These are phyloP conservation scores for Hawksworthiomyces lignivorus DNA, from an alignment of 2,329 filamentous ascomycete genomes.

Conservation along the genomic window DNA sequence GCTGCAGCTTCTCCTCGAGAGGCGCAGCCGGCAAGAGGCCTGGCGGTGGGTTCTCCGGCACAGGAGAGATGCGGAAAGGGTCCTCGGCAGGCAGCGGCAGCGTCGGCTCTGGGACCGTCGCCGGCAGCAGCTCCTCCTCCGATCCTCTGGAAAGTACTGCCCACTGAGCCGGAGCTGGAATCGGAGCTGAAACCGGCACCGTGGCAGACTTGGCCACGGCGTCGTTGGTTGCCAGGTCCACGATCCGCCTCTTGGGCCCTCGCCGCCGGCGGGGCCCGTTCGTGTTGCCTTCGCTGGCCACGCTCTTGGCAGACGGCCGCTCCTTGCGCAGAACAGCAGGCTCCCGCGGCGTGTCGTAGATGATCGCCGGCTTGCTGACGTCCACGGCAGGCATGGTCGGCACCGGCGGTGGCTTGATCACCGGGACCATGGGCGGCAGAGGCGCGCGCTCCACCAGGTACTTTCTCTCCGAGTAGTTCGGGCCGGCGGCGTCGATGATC, in stretches of 20 bases:
- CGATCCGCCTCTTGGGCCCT: constrained; percentile 55
- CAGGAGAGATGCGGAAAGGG: constrained; percentile 40
- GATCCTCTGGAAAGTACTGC: too few relatives aligned
- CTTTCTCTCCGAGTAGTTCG: constrained; percentile 78
- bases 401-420: constrained; percentile 58
- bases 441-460: constrained; percentile 75
- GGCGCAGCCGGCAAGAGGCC: too few relatives aligned
- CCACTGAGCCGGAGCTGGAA: constrained; percentile 4
- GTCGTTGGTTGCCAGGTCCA: constrained; percentile 54
- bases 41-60: too few relatives aligned
- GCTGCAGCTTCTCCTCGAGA: too few relatives aligned
- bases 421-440: constrained; percentile 66
- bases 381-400: constrained; percentile 56
- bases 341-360: constrained; percentile 45
- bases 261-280: constrained; percentile 53
- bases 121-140: background rate
- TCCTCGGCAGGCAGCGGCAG: constrained; percentile 15
- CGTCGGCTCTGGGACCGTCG: background rate
- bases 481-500: constrained; percentile 74
- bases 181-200: constrained; percentile 18
- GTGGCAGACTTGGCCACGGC: constrained; percentile 8
- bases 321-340: constrained; percentile 52
- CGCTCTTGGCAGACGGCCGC: constrained; percentile 41
- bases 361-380: constrained; percentile 59
- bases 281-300: constrained; percentile 51